phyloP scores from a whole-genome alignment of 2,329 filamentous ascomycete species.

The Hymenoscyphus scutula region DNA sequence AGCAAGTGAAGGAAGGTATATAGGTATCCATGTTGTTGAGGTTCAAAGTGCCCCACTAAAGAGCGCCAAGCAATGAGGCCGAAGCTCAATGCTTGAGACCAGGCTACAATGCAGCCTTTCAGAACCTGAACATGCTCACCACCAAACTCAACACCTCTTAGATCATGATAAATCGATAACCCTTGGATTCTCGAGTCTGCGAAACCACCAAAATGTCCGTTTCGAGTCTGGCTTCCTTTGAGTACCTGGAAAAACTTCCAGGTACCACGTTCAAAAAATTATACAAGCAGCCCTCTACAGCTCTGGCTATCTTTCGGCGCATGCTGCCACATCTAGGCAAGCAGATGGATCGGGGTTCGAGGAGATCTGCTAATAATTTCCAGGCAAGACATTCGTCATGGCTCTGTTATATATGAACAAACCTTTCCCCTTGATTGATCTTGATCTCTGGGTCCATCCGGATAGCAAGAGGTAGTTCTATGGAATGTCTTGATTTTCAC shows the following conservation, averaged over 20 bases:
- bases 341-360: constrained; percentile 24
- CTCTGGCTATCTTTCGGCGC: constrained; percentile 91
- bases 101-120: constrained; percentile 25
- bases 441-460: constrained; percentile 83
- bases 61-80: constrained; percentile 12
- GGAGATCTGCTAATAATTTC: constrained; percentile 20
- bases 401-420: constrained; percentile 86
- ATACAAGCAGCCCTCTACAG: constrained; percentile 93
- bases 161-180: constrained; percentile 29
- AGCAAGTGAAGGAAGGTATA: neutral
- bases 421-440: constrained; percentile 73
- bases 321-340: constrained; percentile 90
- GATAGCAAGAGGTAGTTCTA: constrained; percentile 51
- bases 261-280: constrained; percentile 87
- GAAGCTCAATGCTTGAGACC: constrained; percentile 7
- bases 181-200: constrained; percentile 16
- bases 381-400: constrained; percentile 95
- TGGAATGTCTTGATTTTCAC: constrained; percentile 5
- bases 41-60: constrained; percentile 1
- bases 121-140: neutral
- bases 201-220: constrained; percentile 35
- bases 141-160: neutral
- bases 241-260: constrained; percentile 89
- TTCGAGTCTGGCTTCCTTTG: constrained; percentile 64
- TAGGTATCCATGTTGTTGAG: no score